Base-by-base conservation (phyloP, 208 protist genomes). In the Novymonas esmeraldas region DNA sequence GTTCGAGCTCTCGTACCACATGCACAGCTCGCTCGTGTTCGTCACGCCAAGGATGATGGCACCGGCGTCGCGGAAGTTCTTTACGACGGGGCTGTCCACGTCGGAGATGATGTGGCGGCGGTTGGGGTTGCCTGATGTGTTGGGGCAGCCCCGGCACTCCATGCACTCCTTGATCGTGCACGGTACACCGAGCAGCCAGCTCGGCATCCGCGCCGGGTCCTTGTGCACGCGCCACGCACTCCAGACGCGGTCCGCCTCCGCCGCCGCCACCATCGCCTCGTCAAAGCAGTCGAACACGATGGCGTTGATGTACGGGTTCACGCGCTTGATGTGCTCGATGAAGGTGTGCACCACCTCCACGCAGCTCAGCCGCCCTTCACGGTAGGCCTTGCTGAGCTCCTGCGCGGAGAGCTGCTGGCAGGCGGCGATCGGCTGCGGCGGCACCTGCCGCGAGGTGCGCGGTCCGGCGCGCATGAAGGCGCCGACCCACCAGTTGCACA, bases 11-110 rank as follows among this genome's bases (percentile, higher is more conserved):
- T 97, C 89, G 45, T 88, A 92, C 86, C 89, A 93, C 87, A 95
- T 95, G 76, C 88, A 93, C 24, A 93, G 71, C 76, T 95, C 90
- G 64, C 82, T 87, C 20, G 85, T 94, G 85, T 97, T 97, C 7
- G 92, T 97, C 33, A 94, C 87, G 22, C 90, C 92, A 57, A 97
- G 84, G 62, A 97, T 94, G 60, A 97, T 74, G n/a, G 90, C 90
- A 39, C 92, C 92, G n/a, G 92, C 87, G 24, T 83, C 84, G 46
- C 85, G 79, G 57, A 97, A 92, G 79, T 94, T 92, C 24, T 85
- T 68, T 50, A 95, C 92, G 24, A 93, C 84, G 16, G 84, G 85
- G 68, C 87, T 90, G 70, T 97, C 85, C 1, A 59, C 38, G 22
- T 28, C 34, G 16, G 84, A 80, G 62, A 90, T 82, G 52, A 90